Conservation (phyloP, 2,329 filamentous ascomycete genomes). For the Trichoderma cornu-damae region DNA sequence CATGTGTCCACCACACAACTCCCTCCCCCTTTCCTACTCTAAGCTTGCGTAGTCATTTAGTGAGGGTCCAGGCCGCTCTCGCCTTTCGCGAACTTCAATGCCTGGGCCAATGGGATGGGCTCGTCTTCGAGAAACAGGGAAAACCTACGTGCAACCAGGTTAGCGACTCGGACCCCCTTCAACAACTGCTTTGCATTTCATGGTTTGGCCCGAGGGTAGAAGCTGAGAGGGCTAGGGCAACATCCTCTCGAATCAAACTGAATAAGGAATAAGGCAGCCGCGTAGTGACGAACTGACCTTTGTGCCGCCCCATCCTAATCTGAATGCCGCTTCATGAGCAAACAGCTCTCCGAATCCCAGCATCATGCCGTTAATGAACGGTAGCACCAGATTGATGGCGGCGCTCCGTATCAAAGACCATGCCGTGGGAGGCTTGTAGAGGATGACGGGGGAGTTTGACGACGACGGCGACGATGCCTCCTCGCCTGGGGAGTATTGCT, state of each 20-base stretch:
- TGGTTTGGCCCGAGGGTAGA: neutral
- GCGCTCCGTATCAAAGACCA: constrained; percentile 83
- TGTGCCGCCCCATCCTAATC: constrained; percentile 88
- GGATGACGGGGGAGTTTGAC: constrained; percentile 64
- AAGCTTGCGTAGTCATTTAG: constrained; percentile 63
- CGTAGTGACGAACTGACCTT: constrained; percentile 55
- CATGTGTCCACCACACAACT: neutral
- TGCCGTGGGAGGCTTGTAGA: constrained; percentile 84
- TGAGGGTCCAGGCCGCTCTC: constrained; percentile 51
- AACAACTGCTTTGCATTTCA: neutral
- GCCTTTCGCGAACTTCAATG: constrained; percentile 70
- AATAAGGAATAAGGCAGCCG: neutral
- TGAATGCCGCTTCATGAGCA: constrained; percentile 90
- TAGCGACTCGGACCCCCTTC: neutral
- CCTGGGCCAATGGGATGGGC: constrained; percentile 70
- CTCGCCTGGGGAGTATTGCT: constrained; percentile 68
- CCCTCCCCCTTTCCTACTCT: constrained; percentile 45
- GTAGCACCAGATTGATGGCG: constrained; percentile 90
- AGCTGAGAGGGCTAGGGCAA: constrained; percentile 11
- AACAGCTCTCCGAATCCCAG: constrained; percentile 94
- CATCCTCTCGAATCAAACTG: neutral
- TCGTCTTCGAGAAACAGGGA: constrained; percentile 55
- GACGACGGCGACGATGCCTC: constrained; percentile 58
- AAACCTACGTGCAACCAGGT: constrained; percentile 41
- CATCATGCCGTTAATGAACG: constrained; percentile 98